Base-by-base conservation (phyloP, 305 asterid species). In the Withania somnifera region DNA sequence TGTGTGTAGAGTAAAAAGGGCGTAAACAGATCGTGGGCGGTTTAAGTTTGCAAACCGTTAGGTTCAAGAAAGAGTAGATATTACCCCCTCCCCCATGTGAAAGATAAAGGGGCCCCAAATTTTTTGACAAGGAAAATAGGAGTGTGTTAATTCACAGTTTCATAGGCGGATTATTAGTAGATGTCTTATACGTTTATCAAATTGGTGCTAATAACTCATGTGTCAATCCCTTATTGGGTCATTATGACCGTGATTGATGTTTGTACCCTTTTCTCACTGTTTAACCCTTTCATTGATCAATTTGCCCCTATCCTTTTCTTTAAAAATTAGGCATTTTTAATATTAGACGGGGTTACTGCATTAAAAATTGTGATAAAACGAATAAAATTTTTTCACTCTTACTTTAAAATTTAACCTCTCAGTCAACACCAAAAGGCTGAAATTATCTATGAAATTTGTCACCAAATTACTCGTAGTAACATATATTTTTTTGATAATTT, bases 21-120 rank as follows among this genome's bases (percentile, higher is more conserved):
- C 53, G 66, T 53, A 83, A 61, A 73, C 34, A 77, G 20, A 26
- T 80, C 84, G 88, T 86, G 92, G 96, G 88, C 91, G 91, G 94
- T 90, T 88, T 24, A 17, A 47, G 79, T 45, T 61, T 66, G 90
- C 92, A 87, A 91, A 89, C 86, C 92, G 95, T 92, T 83, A 86
- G 94, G 93, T 77, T 82, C 60, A 93, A 91, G 97, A 84, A 90
- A 93, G 84, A 67, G 40, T 57, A 66, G 57, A 52, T 38, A 73
- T 79, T 58, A 52, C 84, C 78, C 54, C 1, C 5, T 30, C 3
- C 34, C 40, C 87, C 94, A 92, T 91, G 97, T 88, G 91, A 56
- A 66, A 34, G 50, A 66, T 6, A 0, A 36, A 36, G 6, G 40
- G 67, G 52, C 54, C 60, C 53, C 57, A 50, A 66, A 66, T 17